Base-by-base conservation (phyloP, 2,329 filamentous ascomycete genomes). In the Saccharata proteae region DNA sequence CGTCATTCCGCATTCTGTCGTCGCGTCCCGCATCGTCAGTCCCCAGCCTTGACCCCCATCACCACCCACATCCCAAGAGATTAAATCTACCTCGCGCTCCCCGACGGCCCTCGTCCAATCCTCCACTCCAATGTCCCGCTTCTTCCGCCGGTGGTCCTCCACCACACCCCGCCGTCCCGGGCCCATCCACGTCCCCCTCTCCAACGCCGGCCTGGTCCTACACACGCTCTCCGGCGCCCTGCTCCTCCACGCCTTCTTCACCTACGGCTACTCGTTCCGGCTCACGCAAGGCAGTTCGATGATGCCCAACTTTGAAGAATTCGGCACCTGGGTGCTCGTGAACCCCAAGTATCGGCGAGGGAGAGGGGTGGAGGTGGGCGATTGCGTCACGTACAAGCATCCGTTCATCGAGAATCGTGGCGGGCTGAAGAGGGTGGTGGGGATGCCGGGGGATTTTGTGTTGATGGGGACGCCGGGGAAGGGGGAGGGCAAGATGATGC, bases 381-480 rank as follows among this genome's bases (percentile, higher is more conserved):
- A 98, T 55, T 58, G 94, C 8, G 75, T 96, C 29, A 68, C 71
- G 15, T 93, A 81, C 55, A 68, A 72, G 35, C 80, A 86, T 43
- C 90, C 90, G 11, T 69, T 76, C 38, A 43, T 45, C 2, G 56
- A 69, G 9, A 62, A 67, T 6, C 58, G 70, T 14, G 58, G 60
- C 36, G 81, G 74, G 9, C 70, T 85, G 30, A 98, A 98, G 65
- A 71, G 90, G 38, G 74, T 94, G 1, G 43, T 63, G 16, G 60
- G 57, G 3, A 58, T 65, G 58, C 54, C 54, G 4, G 61, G 80
- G 0, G 81, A 88, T 47, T 84, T 81, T 45, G 79, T 86, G 16
- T 54, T 77, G 31, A 57, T 77, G 16, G 67, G 78, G 37, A 76
- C 72, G 12, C 76, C 76, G 0, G 71, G 51, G 10, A 43, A 45